phyloP scores from a whole-genome alignment of 169 alveolate genomes.

The Theileria orientalis region DNA sequence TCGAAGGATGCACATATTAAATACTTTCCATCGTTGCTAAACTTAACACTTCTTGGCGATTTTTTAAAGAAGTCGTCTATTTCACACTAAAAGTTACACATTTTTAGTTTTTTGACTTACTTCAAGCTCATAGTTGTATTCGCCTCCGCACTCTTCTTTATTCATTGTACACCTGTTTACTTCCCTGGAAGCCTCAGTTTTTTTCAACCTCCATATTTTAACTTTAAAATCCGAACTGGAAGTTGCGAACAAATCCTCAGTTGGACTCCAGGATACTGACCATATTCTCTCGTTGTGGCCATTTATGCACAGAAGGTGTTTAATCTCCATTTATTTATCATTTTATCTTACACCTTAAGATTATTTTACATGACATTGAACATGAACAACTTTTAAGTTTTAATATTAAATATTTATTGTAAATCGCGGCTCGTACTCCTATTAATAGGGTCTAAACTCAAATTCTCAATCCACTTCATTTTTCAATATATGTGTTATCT shows the following conservation, averaged over 20 bases:
- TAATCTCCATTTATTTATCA: conserved; percentile 33
- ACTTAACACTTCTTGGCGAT: conserved; percentile 69
- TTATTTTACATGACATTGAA: not conserved
- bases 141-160: conserved; percentile 23
- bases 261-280: conserved; percentile 95
- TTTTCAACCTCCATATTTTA: conserved; percentile 84
- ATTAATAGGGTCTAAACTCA: too few relatives aligned
- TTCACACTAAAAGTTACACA: conserved; percentile 30
- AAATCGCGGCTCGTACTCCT: too few relatives aligned
- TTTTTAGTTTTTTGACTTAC: conserved; percentile 7
- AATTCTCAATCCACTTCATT: too few relatives aligned
- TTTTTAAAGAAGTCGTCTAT: conserved; percentile 69
- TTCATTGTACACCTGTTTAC: conserved; percentile 28
- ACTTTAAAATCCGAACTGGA: conserved; percentile 94
- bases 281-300: conserved; percentile 98
- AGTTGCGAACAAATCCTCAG: conserved; percentile 90
- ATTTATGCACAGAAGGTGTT: conserved; percentile 45
- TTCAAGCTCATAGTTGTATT: conserved; percentile 43
- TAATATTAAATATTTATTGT: too few relatives aligned
- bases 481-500: not conserved
- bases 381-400: not conserved
- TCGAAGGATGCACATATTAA: conserved; percentile 76
- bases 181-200: not conserved
- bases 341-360: not conserved
- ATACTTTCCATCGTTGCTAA: conserved; percentile 68